phyloP scores from a whole-genome alignment of 1,284 basidiomycete species.

The Sanghuangporus baumii region DNA sequence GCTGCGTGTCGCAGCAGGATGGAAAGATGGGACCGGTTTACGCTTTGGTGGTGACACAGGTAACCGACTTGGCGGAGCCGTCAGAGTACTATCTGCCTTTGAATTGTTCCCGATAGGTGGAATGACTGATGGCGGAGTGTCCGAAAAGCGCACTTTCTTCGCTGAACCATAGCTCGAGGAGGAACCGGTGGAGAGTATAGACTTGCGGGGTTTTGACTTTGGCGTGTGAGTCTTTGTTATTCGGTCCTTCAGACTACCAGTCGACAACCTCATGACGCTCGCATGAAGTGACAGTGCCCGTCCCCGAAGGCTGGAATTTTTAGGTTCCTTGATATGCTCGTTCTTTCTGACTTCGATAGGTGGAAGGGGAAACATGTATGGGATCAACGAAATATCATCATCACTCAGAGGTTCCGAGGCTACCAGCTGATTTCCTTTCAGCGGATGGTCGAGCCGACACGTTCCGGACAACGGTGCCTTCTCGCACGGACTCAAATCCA shows the following conservation, averaged over 20 bases:
- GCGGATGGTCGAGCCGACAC: neutral
- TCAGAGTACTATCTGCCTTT: neutral
- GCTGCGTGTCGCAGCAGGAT: neutral
- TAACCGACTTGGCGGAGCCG: neutral
- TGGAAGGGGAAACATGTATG: neutral
- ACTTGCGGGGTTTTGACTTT: neutral
- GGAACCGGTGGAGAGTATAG: slow-evolving; percentile 8
- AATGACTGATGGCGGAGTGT: neutral
- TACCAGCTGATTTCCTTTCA: neutral
- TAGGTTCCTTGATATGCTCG: neutral
- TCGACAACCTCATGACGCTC: neutral
- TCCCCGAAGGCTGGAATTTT: neutral
- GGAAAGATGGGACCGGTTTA: slow-evolving; percentile 1
- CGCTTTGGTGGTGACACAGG: neutral
- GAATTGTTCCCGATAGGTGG: neutral
- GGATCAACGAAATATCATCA: neutral
- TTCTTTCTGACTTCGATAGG: neutral
- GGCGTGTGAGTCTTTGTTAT: slow-evolving; percentile 1
- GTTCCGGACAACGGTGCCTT: neutral
- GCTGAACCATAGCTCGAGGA: neutral
- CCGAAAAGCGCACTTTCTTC: slow-evolving; percentile 17
- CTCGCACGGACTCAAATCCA: neutral
- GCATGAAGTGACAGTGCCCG: neutral
- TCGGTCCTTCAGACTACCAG: neutral
- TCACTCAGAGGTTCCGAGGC: neutral